phyloP scores from a whole-genome alignment of 2,329 filamentous ascomycete genomes.

The Exophiala spinifera region DNA sequence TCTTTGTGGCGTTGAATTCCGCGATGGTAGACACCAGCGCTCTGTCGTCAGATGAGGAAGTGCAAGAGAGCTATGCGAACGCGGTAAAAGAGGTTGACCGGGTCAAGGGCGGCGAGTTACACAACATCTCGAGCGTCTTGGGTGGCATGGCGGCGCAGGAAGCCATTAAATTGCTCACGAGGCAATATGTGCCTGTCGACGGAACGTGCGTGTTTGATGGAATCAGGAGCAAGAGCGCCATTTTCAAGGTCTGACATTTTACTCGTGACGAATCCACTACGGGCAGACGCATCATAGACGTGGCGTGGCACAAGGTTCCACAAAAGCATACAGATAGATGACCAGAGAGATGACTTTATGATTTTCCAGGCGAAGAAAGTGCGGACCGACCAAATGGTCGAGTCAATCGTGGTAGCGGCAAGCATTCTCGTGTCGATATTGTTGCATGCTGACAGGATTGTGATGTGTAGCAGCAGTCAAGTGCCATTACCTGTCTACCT shows the following conservation, averaged over 20 bases:
- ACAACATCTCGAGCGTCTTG: conserved; percentile 83
- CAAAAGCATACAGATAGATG: too few relatives aligned
- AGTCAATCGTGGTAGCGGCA: too few relatives aligned
- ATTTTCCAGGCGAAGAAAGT: too few relatives aligned
- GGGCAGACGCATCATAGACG: too few relatives aligned
- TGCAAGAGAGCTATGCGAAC: conserved; percentile 47
- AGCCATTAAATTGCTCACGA: conserved; percentile 76
- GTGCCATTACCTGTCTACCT: background rate
- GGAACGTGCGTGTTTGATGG: conserved; percentile 64
- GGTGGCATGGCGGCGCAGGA: conserved; percentile 97
- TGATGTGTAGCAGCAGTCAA: background rate
- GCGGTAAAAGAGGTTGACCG: conserved; percentile 67
- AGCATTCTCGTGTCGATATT: too few relatives aligned
- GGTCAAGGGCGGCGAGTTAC: conserved; percentile 78
- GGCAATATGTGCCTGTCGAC: conserved; percentile 63
- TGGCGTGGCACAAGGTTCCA: too few relatives aligned
- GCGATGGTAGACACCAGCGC: conserved; percentile 34
- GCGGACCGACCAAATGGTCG: too few relatives aligned
- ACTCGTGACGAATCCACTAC: background rate
- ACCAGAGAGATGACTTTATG: too few relatives aligned
- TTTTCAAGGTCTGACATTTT: conserved; percentile 23
- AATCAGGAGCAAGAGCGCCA: conserved; percentile 51
- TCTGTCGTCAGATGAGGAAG: conserved; percentile 38
- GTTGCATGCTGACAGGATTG: too few relatives aligned
- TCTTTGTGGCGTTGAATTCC: conserved; percentile 64